These are phyloP conservation scores for Talaromyces adpressus DNA, from an alignment of 495 filamentous ascomycete genomes.

Conservation along the genomic window DNA sequence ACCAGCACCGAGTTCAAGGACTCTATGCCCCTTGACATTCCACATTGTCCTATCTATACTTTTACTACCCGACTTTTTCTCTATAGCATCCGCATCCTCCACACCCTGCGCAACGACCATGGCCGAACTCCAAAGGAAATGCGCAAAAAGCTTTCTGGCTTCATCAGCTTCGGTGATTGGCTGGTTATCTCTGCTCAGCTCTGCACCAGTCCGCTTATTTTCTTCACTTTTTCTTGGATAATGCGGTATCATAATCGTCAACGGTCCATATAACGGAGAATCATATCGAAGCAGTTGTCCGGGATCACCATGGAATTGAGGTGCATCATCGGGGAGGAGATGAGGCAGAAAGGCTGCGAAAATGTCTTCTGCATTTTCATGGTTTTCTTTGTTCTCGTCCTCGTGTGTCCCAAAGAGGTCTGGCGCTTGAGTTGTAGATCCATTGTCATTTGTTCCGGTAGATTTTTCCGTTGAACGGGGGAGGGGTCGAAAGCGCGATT, in stretches of 20 bases:
- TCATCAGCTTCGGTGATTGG: constrained; percentile 35
- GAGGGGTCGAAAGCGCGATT: constrained; percentile 25
- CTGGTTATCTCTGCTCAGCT: constrained; percentile 7
- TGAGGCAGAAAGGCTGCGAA: constrained; percentile 55
- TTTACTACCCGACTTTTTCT: neutral
- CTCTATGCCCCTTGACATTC: constrained; percentile 42
- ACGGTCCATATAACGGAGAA: constrained; percentile 49
- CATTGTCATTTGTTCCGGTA: neutral
- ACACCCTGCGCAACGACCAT: constrained; percentile 65
- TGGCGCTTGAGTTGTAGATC: constrained; percentile 4
- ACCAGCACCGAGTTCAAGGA: constrained; percentile 60
- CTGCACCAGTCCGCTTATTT: constrained; percentile 14
- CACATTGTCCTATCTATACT: constrained; percentile 26
- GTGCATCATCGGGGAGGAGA: constrained; percentile 71
- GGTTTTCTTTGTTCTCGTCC: constrained; percentile 13
- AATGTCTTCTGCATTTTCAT: constrained; percentile 51
- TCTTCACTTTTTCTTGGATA: constrained; percentile 25
- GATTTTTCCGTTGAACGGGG: constrained; percentile 13
- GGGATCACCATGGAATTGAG: constrained; percentile 68
- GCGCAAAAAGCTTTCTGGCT: constrained; percentile 62
- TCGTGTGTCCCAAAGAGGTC: constrained; percentile 6
- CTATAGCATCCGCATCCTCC: constrained; percentile 31
- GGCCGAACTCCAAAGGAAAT: constrained; percentile 83
- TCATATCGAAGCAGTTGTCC: constrained; percentile 60
- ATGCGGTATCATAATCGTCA: constrained; percentile 38